A percentile compares a stretch with the other conserved stretches of the same genome.
Conservation (phyloP, 2,329 filamentous ascomycete genomes). For the Fusarium domesticum region DNA sequence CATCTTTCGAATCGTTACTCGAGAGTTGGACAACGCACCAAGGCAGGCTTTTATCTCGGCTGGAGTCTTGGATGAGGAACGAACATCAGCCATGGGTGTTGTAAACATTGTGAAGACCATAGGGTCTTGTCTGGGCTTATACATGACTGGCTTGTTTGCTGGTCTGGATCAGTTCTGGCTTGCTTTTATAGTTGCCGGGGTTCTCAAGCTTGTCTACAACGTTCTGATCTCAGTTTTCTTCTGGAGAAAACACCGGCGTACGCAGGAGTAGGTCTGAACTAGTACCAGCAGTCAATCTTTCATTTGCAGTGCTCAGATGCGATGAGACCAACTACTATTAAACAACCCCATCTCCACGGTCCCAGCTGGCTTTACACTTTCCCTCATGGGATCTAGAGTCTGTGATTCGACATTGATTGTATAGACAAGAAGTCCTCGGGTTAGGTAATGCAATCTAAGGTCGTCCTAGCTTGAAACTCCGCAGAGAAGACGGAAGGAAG, state of each 20-base stretch:
- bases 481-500: no score
- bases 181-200: constrained; percentile 21
- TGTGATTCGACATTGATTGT: no score
- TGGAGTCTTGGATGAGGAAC: constrained; percentile 18
- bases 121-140: constrained; percentile 21
- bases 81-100: constrained; percentile 24
- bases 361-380: no score
- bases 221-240: constrained; percentile 23
- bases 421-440: no score
- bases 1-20: constrained; percentile 21
- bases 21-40: constrained; percentile 23
- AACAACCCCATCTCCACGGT: no score
- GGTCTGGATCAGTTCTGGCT: constrained; percentile 23
- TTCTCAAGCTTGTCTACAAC: constrained; percentile 18
- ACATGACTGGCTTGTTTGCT: constrained; percentile 18
- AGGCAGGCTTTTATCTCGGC: constrained; percentile 22
- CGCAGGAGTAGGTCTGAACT: not conserved
- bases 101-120: constrained; percentile 25
- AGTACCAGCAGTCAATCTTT: no score
- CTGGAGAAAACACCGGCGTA: constrained; percentile 13
- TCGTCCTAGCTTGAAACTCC: no score
- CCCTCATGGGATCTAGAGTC: no score
- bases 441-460: no score
- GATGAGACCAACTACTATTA: no score
- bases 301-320: no score